Conservation (phyloP, 805 yeast genomes). For the Kuraishia cidri region DNA sequence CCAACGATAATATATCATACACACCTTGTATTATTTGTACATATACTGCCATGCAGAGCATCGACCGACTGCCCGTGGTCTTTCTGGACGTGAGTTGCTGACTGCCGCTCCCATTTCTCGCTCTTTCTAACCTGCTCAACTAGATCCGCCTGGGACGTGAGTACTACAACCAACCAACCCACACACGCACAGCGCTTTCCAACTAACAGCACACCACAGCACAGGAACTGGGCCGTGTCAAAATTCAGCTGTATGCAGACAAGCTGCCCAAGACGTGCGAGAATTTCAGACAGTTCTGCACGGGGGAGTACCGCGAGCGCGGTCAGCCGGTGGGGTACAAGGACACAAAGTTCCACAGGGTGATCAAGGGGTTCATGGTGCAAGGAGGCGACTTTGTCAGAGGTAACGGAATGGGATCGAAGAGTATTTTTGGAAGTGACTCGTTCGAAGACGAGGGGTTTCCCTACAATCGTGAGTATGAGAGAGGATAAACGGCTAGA, state of each 20-base stretch:
- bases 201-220: too few relatives aligned
- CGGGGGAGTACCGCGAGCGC: slow-evolving; percentile 32
- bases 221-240: slow-evolving; percentile 29
- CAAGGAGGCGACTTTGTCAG: slow-evolving; percentile 22
- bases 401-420: slow-evolving; percentile 35
- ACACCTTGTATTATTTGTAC: too few relatives aligned
- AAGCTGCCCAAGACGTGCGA: slow-evolving; percentile 36
- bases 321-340: slow-evolving; percentile 36
- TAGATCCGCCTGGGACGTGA: too few relatives aligned
- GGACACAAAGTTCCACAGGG: slow-evolving; percentile 24
- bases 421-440: slow-evolving; percentile 27
- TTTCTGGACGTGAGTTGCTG: too few relatives aligned
- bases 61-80: too few relatives aligned
- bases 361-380: slow-evolving; percentile 32
- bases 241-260: slow-evolving; percentile 30
- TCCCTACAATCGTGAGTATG: slow-evolving; percentile 16
- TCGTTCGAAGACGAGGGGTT: slow-evolving; percentile 37
- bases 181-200: too few relatives aligned
- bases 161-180: too few relatives aligned
- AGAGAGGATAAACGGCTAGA: too few relatives aligned
- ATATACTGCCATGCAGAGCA: too few relatives aligned
- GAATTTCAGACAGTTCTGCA: slow-evolving; percentile 43
- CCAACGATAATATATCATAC: too few relatives aligned
- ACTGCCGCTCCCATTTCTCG: too few relatives aligned
- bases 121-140: too few relatives aligned